phyloP scores from a whole-genome alignment of 176 grass and related monocot genomes.

The Lolium rigidum region DNA sequence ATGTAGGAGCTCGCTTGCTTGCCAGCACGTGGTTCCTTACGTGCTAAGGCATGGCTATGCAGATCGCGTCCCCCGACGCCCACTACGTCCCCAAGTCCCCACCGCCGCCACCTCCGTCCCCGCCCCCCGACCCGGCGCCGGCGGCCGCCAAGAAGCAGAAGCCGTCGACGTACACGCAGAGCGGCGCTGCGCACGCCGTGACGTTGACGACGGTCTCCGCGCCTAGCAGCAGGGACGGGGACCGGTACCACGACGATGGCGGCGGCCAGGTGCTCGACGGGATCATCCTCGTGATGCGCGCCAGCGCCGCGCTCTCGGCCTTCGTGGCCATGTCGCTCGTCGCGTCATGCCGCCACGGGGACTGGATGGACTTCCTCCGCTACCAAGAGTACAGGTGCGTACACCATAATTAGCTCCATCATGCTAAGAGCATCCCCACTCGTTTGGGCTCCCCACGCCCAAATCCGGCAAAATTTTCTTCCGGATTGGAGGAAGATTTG shows the following conservation, averaged over 20 bases:
- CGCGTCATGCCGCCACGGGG: conserved; percentile 75
- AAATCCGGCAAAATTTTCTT: too few relatives aligned
- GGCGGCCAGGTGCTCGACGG: conserved; percentile 45
- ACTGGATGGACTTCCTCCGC: conserved; percentile 72
- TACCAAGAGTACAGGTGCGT: conserved; percentile 74
- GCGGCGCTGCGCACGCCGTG: neutral
- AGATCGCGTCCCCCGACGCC: conserved; percentile 1
- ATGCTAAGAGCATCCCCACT: neutral
- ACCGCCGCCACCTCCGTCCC: neutral
- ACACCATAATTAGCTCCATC: neutral
- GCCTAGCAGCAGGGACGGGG: neutral
- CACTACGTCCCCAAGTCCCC: conserved; percentile 16
- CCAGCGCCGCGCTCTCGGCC: conserved; percentile 42
- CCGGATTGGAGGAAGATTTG: too few relatives aligned
- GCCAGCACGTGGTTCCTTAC: neutral
- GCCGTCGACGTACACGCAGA: neutral
- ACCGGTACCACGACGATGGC: neutral
- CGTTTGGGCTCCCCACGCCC: too few relatives aligned
- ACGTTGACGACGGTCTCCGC: neutral
- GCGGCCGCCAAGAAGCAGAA: neutral
- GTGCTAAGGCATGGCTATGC: conserved; percentile 42
- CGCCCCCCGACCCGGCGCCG: neutral
- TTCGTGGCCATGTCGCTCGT: conserved; percentile 61
- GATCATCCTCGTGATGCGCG: conserved; percentile 51
- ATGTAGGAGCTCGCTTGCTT: neutral